These are phyloP conservation scores for Mrakia gelida DNA, from an alignment of 768 basidiomycete species.

Conservation along the genomic window DNA sequence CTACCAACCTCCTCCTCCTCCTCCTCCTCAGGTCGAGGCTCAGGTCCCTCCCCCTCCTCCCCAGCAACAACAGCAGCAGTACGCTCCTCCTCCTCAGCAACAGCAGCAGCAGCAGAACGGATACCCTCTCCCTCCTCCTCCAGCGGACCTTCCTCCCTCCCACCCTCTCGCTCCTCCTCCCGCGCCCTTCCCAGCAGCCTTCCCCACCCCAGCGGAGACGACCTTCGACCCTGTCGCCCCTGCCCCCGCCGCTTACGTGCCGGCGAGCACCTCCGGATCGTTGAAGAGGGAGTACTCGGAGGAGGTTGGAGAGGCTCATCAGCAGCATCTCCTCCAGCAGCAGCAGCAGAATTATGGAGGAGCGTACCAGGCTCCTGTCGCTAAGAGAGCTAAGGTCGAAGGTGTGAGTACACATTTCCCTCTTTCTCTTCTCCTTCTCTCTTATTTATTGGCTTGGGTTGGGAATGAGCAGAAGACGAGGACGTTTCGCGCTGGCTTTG, in stretches of 20 bases:
- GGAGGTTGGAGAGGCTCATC: background rate
- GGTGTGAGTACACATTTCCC: conserved; percentile 10
- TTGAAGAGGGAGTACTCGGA: conserved; percentile 24
- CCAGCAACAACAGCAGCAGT: background rate
- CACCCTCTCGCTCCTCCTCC: conserved; percentile 27
- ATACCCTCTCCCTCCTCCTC: conserved; percentile 13
- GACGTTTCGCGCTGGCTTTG: conserved; percentile 3
- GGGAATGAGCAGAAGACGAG: background rate
- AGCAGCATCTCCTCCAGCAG: background rate
- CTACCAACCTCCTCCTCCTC: background rate
- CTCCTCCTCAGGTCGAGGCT: background rate
- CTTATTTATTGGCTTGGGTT: background rate
- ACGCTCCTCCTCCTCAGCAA: background rate
- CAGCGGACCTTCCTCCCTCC: conserved; percentile 10
- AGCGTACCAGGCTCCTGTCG: background rate
- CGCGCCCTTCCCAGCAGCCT: conserved; percentile 16
- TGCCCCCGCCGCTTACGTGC: background rate
- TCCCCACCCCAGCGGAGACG: conserved; percentile 2
- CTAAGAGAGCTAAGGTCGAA: conserved; percentile 24
- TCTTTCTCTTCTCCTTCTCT: background rate
- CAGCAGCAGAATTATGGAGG: background rate
- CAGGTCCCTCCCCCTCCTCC: background rate
- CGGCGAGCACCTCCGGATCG: conserved; percentile 1
- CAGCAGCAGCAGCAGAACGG: background rate
- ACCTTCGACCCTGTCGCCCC: conserved; percentile 13